phyloP scores from a whole-genome alignment of 2,329 filamentous ascomycete species.

The Xylaria sp. region DNA sequence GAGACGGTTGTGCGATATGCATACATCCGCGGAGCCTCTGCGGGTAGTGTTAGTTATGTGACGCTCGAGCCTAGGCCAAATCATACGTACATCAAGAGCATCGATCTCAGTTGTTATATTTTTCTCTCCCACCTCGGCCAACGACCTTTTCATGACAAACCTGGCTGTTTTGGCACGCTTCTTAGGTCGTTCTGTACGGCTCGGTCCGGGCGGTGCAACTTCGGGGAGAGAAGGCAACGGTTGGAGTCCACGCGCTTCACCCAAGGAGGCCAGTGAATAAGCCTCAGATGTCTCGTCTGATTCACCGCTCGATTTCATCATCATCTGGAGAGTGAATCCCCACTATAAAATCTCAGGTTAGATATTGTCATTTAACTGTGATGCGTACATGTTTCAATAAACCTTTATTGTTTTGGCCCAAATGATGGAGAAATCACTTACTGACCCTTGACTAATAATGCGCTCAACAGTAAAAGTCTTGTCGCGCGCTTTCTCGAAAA shows the following conservation, averaged over 20 bases:
- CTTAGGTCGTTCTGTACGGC: background rate
- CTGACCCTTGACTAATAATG: conserved; percentile 35
- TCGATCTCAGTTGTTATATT: conserved; percentile 31
- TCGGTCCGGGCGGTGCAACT: background rate
- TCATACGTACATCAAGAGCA: conserved; percentile 32
- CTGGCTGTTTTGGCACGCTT: conserved; percentile 1
- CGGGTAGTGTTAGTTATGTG: conserved; percentile 7
- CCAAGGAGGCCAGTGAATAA: background rate
- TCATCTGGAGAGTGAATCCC: conserved; percentile 37
- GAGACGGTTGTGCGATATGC: conserved; percentile 38
- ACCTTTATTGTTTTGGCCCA: background rate
- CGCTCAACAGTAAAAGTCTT: conserved; percentile 35
- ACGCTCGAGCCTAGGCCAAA: background rate
- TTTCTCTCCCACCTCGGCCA: conserved; percentile 16
- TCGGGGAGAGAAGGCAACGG: background rate
- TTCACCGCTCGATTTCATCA: conserved; percentile 2
- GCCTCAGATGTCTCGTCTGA: background rate
- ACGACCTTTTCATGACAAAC: conserved; percentile 38
- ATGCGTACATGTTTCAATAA: background rate
- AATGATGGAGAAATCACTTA: background rate
- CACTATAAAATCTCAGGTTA: background rate
- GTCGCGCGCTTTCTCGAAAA: conserved; percentile 24
- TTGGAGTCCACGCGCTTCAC: conserved; percentile 1
- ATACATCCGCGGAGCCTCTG: conserved; percentile 37
- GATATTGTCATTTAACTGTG: background rate